Evolutionary conservation across 208 protist genomes (phyloP).

Genomic region (Tritrichomonas foetus): DNA sequence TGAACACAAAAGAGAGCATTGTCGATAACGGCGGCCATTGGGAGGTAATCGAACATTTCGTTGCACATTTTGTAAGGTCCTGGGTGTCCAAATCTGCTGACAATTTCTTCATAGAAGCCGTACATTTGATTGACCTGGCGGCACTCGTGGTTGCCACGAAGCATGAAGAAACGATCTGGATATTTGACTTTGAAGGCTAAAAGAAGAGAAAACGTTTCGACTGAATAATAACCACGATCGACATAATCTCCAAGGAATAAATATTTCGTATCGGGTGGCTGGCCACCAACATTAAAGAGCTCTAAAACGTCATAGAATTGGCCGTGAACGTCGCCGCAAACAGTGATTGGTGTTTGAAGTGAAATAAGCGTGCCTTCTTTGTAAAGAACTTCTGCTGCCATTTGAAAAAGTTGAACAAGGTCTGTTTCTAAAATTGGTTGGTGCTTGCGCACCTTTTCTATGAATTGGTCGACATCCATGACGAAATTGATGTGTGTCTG

Average conservation of each 20-base stretch:
- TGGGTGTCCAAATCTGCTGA: constrained; percentile 74
- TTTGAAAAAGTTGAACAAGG: constrained; percentile 40
- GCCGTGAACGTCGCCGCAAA: constrained; percentile 38
- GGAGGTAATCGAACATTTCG: constrained; percentile 74
- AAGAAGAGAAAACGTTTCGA: constrained; percentile 80
- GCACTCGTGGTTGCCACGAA: constrained; percentile 84
- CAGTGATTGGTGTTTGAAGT: constrained; percentile 42
- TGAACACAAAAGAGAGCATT: constrained; percentile 71
- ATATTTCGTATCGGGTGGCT: constrained; percentile 87
- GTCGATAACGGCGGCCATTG: constrained; percentile 64
- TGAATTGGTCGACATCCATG: constrained; percentile 61
- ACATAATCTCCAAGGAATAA: constrained; percentile 78
- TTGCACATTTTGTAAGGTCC: constrained; percentile 75
- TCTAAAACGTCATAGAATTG: constrained; percentile 72
- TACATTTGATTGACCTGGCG: constrained; percentile 83
- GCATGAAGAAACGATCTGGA: constrained; percentile 71
- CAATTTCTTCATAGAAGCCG: constrained; percentile 78
- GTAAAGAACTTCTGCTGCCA: background rate
- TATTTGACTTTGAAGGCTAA: constrained; percentile 74
- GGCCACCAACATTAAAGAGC: constrained; percentile 64
- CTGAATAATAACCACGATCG: constrained; percentile 50
- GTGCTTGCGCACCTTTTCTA: constrained; percentile 61
- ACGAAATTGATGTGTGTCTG: too few relatives aligned
- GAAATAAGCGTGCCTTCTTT: background rate
- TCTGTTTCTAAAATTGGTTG: constrained; percentile 61